Base-by-base conservation (phyloP, 352 stramenopile genomes). In the Phytophthora pini region DNA sequence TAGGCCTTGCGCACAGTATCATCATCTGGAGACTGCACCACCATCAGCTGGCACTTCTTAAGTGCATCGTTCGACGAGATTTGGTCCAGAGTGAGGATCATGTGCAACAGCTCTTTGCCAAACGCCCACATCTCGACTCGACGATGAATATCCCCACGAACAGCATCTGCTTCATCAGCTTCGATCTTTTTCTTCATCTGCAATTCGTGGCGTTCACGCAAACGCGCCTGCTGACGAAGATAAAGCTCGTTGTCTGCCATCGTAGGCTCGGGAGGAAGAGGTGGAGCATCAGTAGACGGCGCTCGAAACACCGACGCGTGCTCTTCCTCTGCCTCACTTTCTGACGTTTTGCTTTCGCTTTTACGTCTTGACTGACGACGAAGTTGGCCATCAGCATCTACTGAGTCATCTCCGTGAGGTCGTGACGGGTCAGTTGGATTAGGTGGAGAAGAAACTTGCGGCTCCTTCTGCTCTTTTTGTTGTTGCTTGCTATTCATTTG, bases 11-110 rank as follows among this genome's bases (percentile, higher is more conserved):
- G 81, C 32, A 94, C 74, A 9, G 83, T 93, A 41, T 96, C 86
- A 46, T 87, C 85, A 40, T 94, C 86, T 0, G 82, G 87, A 1
- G 86, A 92, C 56, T 94, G 82, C 11, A 94, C 82, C 3, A 92
- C 83, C 66, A 87, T 89, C 17, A 94, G 40, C 56, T 93, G 83
- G 15, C 79, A 92, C 34, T 90, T 87, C 51, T 84, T 80, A 22
- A 96, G 72, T 32, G 83, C 80, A 22, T 94, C 81, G 32, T 79
- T 90, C 1, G 74, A 79, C 5, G 84, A 85, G 43, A 96, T 88
- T 53, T 96, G 80, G 45, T 94, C 80, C n/a, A 96, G 78, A 34
- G 88, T 93, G 11, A 93, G 63, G 27, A 96, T 92, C 80, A 96
- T 80, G 57, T 91, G 86, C 46, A 93, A 57, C 7, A 96, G 68